phyloP scores from a whole-genome alignment of 345 rosid genomes.

The Zanthoxylum bungeanum region DNA sequence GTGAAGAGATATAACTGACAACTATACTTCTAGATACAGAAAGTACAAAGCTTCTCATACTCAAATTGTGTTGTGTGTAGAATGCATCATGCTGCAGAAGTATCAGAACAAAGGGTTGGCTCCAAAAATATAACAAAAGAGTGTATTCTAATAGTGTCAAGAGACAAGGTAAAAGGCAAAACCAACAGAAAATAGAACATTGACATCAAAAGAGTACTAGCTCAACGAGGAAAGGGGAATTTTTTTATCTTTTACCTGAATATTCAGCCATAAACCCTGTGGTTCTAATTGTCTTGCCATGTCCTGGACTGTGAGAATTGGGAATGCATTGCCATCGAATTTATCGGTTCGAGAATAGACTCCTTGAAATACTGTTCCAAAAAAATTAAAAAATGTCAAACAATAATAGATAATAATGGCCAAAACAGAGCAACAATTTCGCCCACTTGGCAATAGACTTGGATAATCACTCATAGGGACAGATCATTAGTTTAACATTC shows the following conservation, averaged over 20 bases:
- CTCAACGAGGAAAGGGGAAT: not conserved
- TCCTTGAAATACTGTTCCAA: conserved; percentile 57
- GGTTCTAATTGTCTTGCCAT: conserved; percentile 38
- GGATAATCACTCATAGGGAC: not conserved
- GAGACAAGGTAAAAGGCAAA: conserved; percentile 4
- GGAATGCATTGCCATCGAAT: conserved; percentile 33
- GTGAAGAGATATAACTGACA: conserved; percentile 72
- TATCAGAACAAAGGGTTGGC: conserved; percentile 14
- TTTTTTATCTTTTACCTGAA: conserved; percentile 64
- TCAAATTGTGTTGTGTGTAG: conserved; percentile 66
- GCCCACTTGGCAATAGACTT: not conserved
- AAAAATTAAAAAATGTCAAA: conserved; percentile 9
- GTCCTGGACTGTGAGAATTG: conserved; percentile 45
- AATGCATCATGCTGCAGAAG: conserved; percentile 68
- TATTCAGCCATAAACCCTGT: conserved; percentile 63
- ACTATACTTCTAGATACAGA: conserved; percentile 42
- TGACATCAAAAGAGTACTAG: not conserved
- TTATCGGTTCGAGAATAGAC: conserved; percentile 45
- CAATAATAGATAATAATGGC: conserved; percentile 7
- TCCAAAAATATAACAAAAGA: conserved; percentile 1
- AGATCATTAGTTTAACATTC: not conserved
- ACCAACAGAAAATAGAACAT: conserved; percentile 1
- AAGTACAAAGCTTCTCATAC: conserved; percentile 61
- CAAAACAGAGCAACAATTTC: conserved; percentile 1
- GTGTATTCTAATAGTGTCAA: not conserved